Conservation (phyloP, 208 protist species). For the Angomonas desouzai region DNA sequence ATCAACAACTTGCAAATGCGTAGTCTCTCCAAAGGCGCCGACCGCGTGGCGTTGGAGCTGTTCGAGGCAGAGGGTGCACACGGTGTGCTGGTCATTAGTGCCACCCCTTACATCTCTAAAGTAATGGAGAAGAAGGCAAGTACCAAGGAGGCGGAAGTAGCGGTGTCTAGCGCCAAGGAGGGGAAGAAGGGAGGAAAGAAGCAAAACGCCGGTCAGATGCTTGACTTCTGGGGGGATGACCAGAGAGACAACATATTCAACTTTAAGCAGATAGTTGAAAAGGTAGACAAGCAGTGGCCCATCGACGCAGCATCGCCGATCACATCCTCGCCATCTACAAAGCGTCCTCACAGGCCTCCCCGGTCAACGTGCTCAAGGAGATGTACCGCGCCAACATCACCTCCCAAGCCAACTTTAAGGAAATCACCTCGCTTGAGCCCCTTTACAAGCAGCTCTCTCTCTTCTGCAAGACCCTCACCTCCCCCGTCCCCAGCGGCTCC, state of each 20-base stretch:
- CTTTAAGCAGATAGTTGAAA: conserved; percentile 42
- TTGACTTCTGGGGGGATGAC: conserved; percentile 56
- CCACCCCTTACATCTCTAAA: conserved; percentile 48
- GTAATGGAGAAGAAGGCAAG: conserved; percentile 30
- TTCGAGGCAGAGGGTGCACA: conserved; percentile 24
- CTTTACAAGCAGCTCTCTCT: conserved; percentile 38
- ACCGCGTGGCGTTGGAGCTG: conserved; percentile 73
- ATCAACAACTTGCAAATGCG: conserved; percentile 80
- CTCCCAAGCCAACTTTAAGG: conserved; percentile 8
- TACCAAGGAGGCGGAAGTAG: conserved; percentile 4
- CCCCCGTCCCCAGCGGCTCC: conserved; percentile 29
- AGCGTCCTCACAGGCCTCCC: not conserved
- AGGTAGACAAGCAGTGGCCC: conserved; percentile 32
- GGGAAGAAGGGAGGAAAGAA: conserved; percentile 7
- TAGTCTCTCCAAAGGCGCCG: conserved; percentile 81
- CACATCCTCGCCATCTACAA: conserved; percentile 1
- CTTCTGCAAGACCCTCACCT: conserved; percentile 40
- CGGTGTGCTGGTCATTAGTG: conserved; percentile 68
- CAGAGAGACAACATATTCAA: conserved; percentile 33
- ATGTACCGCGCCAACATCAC: conserved; percentile 22
- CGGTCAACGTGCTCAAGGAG: not conserved
- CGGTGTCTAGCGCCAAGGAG: not conserved
- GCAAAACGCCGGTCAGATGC: not conserved
- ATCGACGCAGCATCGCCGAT: conserved; percentile 3
- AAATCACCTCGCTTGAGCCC: conserved; percentile 20